phyloP scores from a whole-genome alignment of 2,329 filamentous ascomycete genomes.

The Cordyceps javanica region DNA sequence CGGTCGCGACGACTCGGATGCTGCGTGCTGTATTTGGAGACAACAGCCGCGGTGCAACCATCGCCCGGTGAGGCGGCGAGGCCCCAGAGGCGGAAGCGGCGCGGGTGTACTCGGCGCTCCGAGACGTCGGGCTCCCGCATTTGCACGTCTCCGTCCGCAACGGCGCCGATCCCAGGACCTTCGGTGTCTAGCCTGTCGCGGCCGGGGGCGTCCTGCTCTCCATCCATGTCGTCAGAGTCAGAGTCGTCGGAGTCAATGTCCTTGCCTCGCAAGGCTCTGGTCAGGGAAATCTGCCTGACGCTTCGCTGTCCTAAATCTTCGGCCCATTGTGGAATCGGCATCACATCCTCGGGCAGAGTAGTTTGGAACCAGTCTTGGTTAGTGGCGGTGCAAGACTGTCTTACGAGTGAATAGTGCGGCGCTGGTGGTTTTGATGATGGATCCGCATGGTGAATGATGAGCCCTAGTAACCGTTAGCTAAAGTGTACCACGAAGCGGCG shows the following conservation, averaged over 20 bases:
- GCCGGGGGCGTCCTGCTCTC: not conserved
- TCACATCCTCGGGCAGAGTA: conserved; percentile 30
- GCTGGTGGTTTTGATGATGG: conserved; percentile 20
- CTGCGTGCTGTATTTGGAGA: conserved; percentile 42
- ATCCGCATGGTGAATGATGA: conserved; percentile 36
- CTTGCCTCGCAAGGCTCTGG: conserved; percentile 35
- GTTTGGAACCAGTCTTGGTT: conserved; percentile 50
- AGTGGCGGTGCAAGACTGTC: conserved; percentile 44
- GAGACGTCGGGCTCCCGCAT: conserved; percentile 23
- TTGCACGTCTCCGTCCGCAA: conserved; percentile 21
- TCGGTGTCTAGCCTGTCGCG: not conserved
- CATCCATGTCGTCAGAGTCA: conserved; percentile 19
- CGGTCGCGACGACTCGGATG: conserved; percentile 38
- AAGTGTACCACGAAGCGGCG: not conserved
- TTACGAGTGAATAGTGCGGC: conserved; percentile 46
- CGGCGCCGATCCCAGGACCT: not conserved
- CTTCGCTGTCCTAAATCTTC: conserved; percentile 39
- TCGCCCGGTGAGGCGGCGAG: conserved; percentile 46
- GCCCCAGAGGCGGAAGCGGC: conserved; percentile 48
- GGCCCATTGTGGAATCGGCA: conserved; percentile 39
- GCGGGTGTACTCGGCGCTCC: conserved; percentile 38
- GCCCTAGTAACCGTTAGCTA: conserved; percentile 27
- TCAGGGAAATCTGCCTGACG: conserved; percentile 37
- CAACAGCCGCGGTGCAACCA: conserved; percentile 44
- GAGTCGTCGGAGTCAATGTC: conserved; percentile 28